phyloP scores from a whole-genome alignment of 2,329 filamentous ascomycete genomes.

The Clonostachys chloroleuca region DNA sequence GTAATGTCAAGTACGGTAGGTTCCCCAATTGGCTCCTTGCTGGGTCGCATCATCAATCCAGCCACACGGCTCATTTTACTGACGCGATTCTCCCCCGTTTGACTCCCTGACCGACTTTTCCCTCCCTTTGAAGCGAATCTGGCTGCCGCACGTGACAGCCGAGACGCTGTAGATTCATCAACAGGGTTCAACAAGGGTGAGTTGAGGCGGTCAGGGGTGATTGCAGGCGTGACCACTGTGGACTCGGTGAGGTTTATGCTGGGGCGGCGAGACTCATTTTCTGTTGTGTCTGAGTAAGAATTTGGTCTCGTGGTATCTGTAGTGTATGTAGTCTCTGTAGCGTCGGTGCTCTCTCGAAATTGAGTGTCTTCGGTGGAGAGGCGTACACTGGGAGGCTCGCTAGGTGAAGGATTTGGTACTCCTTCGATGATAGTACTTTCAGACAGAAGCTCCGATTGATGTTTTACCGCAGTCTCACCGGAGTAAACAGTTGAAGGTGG shows the following conservation, averaged over 20 bases:
- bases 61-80: slow-evolving; percentile 53
- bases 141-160: slow-evolving; percentile 53
- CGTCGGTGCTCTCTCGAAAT: slow-evolving; percentile 42
- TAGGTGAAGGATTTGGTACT: slow-evolving; percentile 1
- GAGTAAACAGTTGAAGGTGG: background rate
- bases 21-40: slow-evolving; percentile 44
- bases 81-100: slow-evolving; percentile 53
- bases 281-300: slow-evolving; percentile 22
- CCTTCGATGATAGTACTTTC: slow-evolving; percentile 9
- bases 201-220: slow-evolving; percentile 22
- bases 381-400: slow-evolving; percentile 44
- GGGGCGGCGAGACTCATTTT: slow-evolving; percentile 37
- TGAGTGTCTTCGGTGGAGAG: slow-evolving; percentile 52
- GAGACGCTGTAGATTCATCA: slow-evolving; percentile 50
- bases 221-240: slow-evolving; percentile 26
- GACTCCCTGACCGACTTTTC: slow-evolving; percentile 53
- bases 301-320: slow-evolving; percentile 23
- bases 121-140: slow-evolving; percentile 40
- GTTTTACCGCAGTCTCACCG: background rate
- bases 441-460: background rate
- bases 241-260: slow-evolving; percentile 47
- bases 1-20: slow-evolving; percentile 14
- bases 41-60: slow-evolving; percentile 44
- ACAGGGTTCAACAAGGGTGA: slow-evolving; percentile 35
- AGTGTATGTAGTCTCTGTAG: slow-evolving; percentile 21